Percentiles rank a stretch among this genome's conserved stretches.
Conservation (phyloP, 768 basidiomycete genomes). For the Boletus rex-veris region DNA sequence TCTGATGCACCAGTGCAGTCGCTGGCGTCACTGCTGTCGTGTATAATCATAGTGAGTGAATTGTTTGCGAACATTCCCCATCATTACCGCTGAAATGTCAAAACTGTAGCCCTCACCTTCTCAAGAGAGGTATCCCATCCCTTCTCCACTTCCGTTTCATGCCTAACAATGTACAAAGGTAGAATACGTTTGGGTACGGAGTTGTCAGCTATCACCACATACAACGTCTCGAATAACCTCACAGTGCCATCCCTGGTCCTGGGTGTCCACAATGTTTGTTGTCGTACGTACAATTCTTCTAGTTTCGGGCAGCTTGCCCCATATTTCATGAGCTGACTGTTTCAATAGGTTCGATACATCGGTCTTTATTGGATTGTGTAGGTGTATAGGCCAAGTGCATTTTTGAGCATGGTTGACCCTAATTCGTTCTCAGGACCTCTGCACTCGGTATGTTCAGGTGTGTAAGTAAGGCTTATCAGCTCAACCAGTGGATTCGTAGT, state of each 20-base stretch:
- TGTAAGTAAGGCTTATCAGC: rapidly evolving
- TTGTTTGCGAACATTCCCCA: neutral
- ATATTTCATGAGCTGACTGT: neutral
- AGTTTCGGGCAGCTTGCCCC: neutral
- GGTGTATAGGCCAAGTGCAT: neutral
- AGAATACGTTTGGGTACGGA: neutral
- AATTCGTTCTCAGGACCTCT: neutral
- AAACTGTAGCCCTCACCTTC: neutral
- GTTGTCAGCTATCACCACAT: neutral
- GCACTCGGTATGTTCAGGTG: neutral
- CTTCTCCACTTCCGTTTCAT: neutral
- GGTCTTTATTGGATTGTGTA: neutral
- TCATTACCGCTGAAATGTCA: neutral
- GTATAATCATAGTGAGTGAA: neutral
- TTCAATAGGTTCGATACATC: neutral
- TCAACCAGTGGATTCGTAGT: neutral
- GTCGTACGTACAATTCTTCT: neutral
- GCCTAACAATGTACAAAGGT: neutral
- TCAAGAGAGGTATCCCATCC: neutral
- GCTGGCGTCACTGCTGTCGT: neutral
- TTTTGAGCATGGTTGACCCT: neutral
- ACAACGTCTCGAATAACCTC: neutral
- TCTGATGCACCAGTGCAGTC: neutral
- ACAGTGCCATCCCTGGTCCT: neutral
- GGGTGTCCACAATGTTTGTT: neutral